These are phyloP conservation scores for Raddia guianensis DNA, from an alignment of 176 grass and related monocot genomes.

Conservation along the genomic window DNA sequence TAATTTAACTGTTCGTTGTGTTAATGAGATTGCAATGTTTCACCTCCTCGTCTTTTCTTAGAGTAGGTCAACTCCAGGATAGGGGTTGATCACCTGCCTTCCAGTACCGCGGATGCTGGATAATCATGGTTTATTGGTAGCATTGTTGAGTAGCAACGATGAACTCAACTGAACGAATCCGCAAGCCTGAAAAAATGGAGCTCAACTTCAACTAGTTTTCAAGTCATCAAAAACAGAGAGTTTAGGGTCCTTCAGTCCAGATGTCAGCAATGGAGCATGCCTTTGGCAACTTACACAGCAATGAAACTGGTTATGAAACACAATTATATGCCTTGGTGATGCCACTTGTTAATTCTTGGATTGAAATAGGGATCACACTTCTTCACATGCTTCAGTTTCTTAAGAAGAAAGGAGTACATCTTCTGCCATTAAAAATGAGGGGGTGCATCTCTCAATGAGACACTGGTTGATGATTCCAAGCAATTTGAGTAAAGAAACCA, in stretches of 20 bases:
- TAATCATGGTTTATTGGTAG: conserved; percentile 10
- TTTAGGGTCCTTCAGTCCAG: background rate
- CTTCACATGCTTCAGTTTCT: conserved; percentile 27
- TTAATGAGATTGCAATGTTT: conserved; percentile 40
- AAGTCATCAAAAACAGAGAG: background rate
- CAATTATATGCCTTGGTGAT: background rate
- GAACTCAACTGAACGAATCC: background rate
- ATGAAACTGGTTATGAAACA: background rate
- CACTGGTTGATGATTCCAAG: conserved; percentile 37
- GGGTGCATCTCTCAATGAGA: conserved; percentile 19
- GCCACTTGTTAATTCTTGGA: background rate
- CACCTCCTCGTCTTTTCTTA: conserved; percentile 16
- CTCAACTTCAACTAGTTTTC: background rate
- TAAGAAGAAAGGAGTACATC: conserved; percentile 26
- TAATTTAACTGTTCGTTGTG: conserved; percentile 22
- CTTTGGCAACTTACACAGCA: background rate
- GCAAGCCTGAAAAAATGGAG: conserved; percentile 2
- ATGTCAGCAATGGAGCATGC: background rate
- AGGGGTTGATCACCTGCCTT: conserved; percentile 42
- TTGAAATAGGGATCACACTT: conserved; percentile 31
- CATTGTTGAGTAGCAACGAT: background rate
- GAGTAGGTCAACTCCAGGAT: conserved; percentile 42
- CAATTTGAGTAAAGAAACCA: conserved; percentile 13
- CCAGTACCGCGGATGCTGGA: background rate
- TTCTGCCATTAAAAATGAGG: conserved; percentile 17